A percentile compares a stretch with the other conserved stretches of the same genome.
phyloP scores from a whole-genome alignment of 805 yeast genomes.

The Sugiyamaella smithiae region DNA sequence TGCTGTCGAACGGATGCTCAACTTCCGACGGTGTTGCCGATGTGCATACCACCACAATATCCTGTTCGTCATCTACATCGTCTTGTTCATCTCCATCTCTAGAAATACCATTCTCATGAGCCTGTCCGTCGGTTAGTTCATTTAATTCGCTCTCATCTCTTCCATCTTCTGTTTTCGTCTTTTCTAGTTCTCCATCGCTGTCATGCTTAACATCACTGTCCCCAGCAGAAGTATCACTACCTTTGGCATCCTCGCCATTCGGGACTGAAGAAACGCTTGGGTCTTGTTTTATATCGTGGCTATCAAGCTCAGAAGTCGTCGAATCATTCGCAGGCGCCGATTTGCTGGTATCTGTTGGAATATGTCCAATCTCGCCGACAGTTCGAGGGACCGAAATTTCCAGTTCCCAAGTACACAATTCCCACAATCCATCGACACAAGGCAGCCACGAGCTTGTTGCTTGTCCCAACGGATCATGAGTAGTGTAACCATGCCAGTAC shows the following conservation, averaged over 20 bases:
- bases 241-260: not conserved
- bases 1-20: conserved; percentile 71
- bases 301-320: not conserved
- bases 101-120: conserved; percentile 21
- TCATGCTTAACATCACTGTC: conserved; percentile 11
- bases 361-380: conserved; percentile 54
- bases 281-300: not conserved
- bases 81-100: conserved; percentile 8
- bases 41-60: conserved; percentile 41
- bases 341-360: not conserved
- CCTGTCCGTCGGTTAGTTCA: not conserved
- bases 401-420: conserved; percentile 86
- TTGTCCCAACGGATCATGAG: conserved; percentile 70
- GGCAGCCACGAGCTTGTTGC: conserved; percentile 98
- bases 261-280: not conserved
- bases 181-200: conserved; percentile 25
- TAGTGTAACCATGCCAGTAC: conserved; percentile 83
- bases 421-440: conserved; percentile 85
- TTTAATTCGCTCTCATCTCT: conserved; percentile 8
- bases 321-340: not conserved
- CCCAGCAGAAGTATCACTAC: not conserved
- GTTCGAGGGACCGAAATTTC: conserved; percentile 84
- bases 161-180: conserved; percentile 31
- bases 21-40: conserved; percentile 54
- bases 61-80: conserved; percentile 20